Conservation (phyloP, 805 yeast genomes). For the Ogataea ganodermae region DNA sequence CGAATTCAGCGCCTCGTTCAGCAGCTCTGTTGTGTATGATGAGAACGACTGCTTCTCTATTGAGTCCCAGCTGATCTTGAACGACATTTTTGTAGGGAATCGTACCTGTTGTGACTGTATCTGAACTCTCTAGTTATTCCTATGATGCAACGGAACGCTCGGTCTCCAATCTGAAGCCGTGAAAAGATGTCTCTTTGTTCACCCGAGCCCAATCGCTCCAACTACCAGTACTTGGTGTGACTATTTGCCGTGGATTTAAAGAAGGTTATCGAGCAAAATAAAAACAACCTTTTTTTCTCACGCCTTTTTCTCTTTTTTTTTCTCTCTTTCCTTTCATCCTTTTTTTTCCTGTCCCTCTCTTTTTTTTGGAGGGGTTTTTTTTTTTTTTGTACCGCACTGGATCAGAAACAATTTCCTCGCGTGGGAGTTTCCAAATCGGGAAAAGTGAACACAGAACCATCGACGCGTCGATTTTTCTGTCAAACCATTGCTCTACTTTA, state of each 20-base stretch:
- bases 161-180: constrained; percentile 1
- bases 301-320: neutral
- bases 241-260: neutral
- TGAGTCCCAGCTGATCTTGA: constrained; percentile 75
- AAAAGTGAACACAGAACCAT: constrained; percentile 3
- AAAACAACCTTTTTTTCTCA: neutral
- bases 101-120: neutral
- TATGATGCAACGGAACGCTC: neutral
- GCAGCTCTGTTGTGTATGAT: constrained; percentile 61
- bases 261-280: neutral
- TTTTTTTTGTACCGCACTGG: neutral
- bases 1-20: constrained; percentile 72
- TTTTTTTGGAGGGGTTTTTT: neutral
- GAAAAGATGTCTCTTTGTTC: constrained; percentile 2
- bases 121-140: neutral
- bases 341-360: neutral
- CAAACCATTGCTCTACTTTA: no score
- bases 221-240: neutral
- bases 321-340: neutral
- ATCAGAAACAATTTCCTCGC: constrained; percentile 2
- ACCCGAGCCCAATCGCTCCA: constrained; percentile 7
- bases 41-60: constrained; percentile 65
- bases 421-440: constrained; percentile 11
- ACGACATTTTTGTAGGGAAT: constrained; percentile 54
- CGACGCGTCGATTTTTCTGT: constrained; percentile 7